Evolutionary conservation across 139 green algal species (phyloP), one percentile per base, ranked within the genome.

Genomic region (Astrephomene gubernaculifera): DNA sequence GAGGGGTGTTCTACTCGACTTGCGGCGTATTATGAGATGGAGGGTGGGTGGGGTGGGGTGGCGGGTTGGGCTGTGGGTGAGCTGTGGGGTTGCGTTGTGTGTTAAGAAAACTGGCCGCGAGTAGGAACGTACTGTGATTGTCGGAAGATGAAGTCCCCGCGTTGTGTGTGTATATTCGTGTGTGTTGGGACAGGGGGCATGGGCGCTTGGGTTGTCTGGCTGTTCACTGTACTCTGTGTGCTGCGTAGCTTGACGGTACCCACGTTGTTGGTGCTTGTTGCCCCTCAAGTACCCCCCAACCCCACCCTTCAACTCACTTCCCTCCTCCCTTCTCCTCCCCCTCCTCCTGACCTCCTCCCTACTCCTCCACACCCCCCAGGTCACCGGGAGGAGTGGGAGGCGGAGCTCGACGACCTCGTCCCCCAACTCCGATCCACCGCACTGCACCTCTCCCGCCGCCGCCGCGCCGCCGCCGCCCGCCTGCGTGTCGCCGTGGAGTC

Each of bases 401-500:
- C 71, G 8, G 49, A 87, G 45, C 61, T 74, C 24, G 73, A 63
- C 9, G 1, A 12, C 4, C 69, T 84, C 61, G 70, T 75, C 14
- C 19, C 10, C 1, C 27, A 80, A 1, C 43, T 87, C 25, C 78
- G 60, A 12, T 5, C 39, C 12, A 29, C n/a, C 0, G 80, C 86
- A 14, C 39, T 87, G 80, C 45, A 65, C 73, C 80, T 90, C 61
- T 81, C 71, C 3, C 33, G 29, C 29, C 70, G 60, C 2, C 88
- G 80, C 52, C 92, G 57, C 74, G 78, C 61, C 35, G 93, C 95
- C 33, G 94, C 92, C 12, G 87, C 74, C 6, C 71, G 60, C 38
- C 88, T 97, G 80, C 70, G 87, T 0, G 49, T 21, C 2, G 89
- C 89, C 2, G 94, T 98, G 87, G 91, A 95, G 79, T 38, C 35